phyloP scores from a whole-genome alignment of 345 rosid species.

The Eutrema yunnanense region DNA sequence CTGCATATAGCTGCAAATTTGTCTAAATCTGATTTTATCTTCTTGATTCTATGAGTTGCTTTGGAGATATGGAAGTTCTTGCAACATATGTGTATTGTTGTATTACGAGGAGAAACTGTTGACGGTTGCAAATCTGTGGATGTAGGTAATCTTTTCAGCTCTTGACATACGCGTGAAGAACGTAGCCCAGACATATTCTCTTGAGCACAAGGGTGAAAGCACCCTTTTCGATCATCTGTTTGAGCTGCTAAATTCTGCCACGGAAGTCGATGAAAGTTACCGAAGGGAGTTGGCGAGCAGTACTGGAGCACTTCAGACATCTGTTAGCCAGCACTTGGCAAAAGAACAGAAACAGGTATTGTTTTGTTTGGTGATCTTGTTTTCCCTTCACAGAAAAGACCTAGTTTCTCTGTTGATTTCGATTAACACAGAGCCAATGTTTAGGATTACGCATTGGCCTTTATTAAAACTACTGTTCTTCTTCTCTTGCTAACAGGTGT shows the following conservation, averaged over 20 bases:
- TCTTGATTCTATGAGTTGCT: conserved; percentile 4
- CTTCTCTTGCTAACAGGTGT: conserved; percentile 41
- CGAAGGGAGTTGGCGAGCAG: conserved; percentile 81
- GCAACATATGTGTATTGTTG: background rate
- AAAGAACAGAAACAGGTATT: conserved; percentile 95
- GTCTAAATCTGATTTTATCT: background rate
- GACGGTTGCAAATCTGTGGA: conserved; percentile 18
- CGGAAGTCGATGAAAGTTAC: conserved; percentile 62
- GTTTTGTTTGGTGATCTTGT: background rate
- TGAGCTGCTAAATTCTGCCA: conserved; percentile 53
- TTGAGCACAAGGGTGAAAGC: conserved; percentile 90
- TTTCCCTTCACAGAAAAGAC: background rate
- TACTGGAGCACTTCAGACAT: conserved; percentile 89
- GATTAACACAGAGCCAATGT: background rate
- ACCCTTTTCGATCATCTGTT: conserved; percentile 76
- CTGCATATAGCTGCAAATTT: background rate
- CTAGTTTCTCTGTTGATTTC: conserved; percentile 9
- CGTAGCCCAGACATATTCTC: conserved; percentile 88
- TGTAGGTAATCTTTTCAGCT: conserved; percentile 91
- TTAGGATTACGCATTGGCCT: background rate
- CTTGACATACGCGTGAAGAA: conserved; percentile 96
- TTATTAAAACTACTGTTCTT: background rate
- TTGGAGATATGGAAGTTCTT: background rate
- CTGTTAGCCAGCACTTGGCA: conserved; percentile 88
- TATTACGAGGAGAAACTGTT: conserved; percentile 5